A percentile compares a stretch with the other conserved stretches of the same genome.
Conservation (phyloP, 352 stramenopile species). For the Pythium dissimile region DNA sequence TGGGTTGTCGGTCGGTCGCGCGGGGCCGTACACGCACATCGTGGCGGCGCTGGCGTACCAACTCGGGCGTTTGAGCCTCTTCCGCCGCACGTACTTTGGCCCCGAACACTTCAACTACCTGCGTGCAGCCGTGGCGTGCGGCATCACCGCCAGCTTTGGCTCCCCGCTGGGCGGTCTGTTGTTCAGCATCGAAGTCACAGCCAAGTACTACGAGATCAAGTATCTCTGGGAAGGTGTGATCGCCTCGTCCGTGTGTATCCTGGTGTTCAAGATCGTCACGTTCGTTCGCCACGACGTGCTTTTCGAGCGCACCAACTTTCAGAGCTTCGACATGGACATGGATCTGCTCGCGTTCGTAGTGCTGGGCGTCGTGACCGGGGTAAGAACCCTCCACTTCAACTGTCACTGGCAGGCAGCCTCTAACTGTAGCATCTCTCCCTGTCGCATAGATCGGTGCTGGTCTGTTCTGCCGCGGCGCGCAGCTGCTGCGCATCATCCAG, state of each 20-base stretch:
- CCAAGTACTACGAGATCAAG: slow-evolving; percentile 84
- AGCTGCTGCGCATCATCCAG: slow-evolving; percentile 43
- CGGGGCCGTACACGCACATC: slow-evolving; percentile 74
- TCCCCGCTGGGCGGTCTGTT: slow-evolving; percentile 73
- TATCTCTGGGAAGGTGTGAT: slow-evolving; percentile 83
- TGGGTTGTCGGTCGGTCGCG: slow-evolving; percentile 62
- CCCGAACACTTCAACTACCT: slow-evolving; percentile 73
- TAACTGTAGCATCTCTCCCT: neutral
- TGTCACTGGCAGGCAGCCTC: neutral
- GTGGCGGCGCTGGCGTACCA: slow-evolving; percentile 72
- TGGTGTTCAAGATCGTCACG: slow-evolving; percentile 75
- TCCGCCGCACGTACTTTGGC: slow-evolving; percentile 62
- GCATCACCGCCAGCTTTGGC: slow-evolving; percentile 78
- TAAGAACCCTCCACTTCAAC: slow-evolving; percentile 21
- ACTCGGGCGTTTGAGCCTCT: slow-evolving; percentile 58
- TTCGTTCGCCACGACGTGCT: slow-evolving; percentile 71
- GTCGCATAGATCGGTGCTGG: slow-evolving; percentile 48
- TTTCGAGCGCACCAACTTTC: slow-evolving; percentile 76
- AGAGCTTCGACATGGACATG: slow-evolving; percentile 74
- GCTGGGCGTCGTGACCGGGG: slow-evolving; percentile 59
- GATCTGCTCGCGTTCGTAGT: slow-evolving; percentile 75
- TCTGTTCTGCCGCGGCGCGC: slow-evolving; percentile 57
- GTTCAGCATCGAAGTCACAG: slow-evolving; percentile 85
- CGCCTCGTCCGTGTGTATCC: slow-evolving; percentile 70
- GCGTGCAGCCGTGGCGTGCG: slow-evolving; percentile 61